Base-by-base conservation (phyloP, 352 stramenopile genomes). In the Globisporangium rhizosaccharum region DNA sequence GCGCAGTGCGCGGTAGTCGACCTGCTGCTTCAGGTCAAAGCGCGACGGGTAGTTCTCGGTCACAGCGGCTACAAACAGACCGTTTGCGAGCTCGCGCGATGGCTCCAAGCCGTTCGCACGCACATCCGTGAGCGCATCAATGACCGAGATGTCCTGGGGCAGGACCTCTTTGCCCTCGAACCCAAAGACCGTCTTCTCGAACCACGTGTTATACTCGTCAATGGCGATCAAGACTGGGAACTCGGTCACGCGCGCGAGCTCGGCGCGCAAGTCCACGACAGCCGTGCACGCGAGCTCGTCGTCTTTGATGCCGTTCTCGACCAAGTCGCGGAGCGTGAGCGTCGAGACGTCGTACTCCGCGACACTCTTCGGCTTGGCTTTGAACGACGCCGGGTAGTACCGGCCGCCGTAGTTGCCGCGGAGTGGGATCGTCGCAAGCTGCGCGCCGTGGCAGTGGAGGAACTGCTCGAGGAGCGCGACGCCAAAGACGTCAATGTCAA, bases 161-260 rank as follows among this genome's bases (percentile, higher is more conserved):
- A 62, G 61, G 46, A 95, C 81, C 52, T 88, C 72, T 60, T 85
- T 68, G 60, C 81, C 82, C 59, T 96, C 86, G 70, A 92, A 96
- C 49, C 82, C 84, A 53, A 96, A 94, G 20, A 94, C 79, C 0
- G 86, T 94, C 67, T 88, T 81, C 57, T 86, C 71, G 58, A 93
- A 93, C 80, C 82, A 92, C 63, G 68, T 82, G 72, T 93, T 96
- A 82, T 93, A 96, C 68, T 96, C 85, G 68, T 96, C 86, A 17
- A 96, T 76, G 14, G 86, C 86, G 56, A 96, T 87, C 12, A 96
- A 67, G 61, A 96, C 86, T 7, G 82, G 81, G 65, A 90, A 90
- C 66, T 96, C 85, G 33, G 81, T 92, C 37, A 86, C 79, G 60
- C 87, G 70, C 49, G 78, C 76, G 45, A 96, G 66, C 65, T 96